Evolutionary conservation across 768 basidiomycete genomes (phyloP).

Genomic region (Boletus sensibilis): DNA sequence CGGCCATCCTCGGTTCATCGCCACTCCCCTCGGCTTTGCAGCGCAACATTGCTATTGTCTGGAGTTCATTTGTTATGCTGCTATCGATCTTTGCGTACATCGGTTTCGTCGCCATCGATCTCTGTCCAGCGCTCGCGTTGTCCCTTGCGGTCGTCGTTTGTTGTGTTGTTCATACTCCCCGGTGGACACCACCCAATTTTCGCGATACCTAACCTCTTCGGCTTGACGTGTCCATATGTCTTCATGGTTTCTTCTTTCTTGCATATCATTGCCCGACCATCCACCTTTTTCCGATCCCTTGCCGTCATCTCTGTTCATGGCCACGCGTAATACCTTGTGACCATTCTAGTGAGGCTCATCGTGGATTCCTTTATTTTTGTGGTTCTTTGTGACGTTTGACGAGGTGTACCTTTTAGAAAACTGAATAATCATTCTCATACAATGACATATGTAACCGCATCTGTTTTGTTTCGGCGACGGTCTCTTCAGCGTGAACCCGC

Average conservation of each 20-base stretch:
- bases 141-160: constrained; percentile 8
- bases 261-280: constrained; percentile 18
- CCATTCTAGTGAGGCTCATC: constrained; percentile 7
- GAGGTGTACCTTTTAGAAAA: constrained; percentile 28
- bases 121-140: constrained; percentile 17
- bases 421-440: constrained; percentile 17
- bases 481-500: too few relatives aligned
- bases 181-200: constrained; percentile 3
- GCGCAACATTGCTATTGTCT: constrained; percentile 19
- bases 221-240: constrained; percentile 11
- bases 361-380: constrained; percentile 13
- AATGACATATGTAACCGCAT: background rate
- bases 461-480: background rate
- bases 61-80: constrained; percentile 23
- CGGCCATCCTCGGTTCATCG: constrained; percentile 1
- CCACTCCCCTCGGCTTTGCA: background rate
- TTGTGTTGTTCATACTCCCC: constrained; percentile 15
- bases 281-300: background rate
- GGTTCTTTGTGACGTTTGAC: constrained; percentile 16
- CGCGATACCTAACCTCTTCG: constrained; percentile 18
- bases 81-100: constrained; percentile 26
- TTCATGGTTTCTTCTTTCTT: constrained; percentile 17
- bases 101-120: constrained; percentile 17
- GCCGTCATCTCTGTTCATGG: background rate
- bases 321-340: constrained; percentile 7